These are phyloP conservation scores for Diaporthe longicolla DNA, from an alignment of 2,329 filamentous ascomycete genomes.

Conservation along the genomic window DNA sequence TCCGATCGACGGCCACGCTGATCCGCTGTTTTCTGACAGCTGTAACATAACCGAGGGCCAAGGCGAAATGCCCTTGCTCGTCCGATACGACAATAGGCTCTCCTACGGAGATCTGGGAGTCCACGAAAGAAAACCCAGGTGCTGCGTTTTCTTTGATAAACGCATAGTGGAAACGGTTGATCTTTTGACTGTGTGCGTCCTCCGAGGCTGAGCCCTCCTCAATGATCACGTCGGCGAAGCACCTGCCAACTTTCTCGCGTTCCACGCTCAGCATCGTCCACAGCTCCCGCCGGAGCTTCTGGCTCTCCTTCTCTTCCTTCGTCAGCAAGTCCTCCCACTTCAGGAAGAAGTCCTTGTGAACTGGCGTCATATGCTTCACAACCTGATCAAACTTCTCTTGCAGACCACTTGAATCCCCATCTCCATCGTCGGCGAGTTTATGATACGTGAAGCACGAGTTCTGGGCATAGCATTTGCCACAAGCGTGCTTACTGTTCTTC, in stretches of 20 bases:
- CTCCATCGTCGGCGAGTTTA: slow-evolving; percentile 87
- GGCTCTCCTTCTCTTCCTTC: slow-evolving; percentile 92
- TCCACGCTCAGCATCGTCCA: slow-evolving; percentile 96
- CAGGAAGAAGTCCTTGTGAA: slow-evolving; percentile 86
- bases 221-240: slow-evolving; percentile 90
- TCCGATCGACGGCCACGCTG: slow-evolving; percentile 89
- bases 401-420: slow-evolving; percentile 85
- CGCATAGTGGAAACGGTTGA: slow-evolving; percentile 91
- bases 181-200: slow-evolving; percentile 79
- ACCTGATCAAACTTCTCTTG: slow-evolving; percentile 86
- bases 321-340: slow-evolving; percentile 96
- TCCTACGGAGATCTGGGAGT: slow-evolving; percentile 88
- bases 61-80: slow-evolving; percentile 92
- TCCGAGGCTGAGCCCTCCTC: slow-evolving; percentile 82
- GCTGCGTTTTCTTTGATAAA: slow-evolving; percentile 79
- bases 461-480: slow-evolving; percentile 91
- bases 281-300: slow-evolving; percentile 88
- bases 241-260: slow-evolving; percentile 88
- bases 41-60: slow-evolving; percentile 92
- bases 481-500: slow-evolving; percentile 85
- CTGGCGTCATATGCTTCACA: slow-evolving; percentile 80
- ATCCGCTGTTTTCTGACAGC: slow-evolving; percentile 82
- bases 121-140: slow-evolving; percentile 84
- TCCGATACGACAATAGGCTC: slow-evolving; percentile 98
- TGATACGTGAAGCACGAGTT: slow-evolving; percentile 94